Percentiles rank a stretch among this genome's conserved stretches.
These are phyloP conservation scores for Drechslerella dactyloides DNA, from an alignment of 2,329 filamentous ascomycete genomes.

Conservation along the genomic window DNA sequence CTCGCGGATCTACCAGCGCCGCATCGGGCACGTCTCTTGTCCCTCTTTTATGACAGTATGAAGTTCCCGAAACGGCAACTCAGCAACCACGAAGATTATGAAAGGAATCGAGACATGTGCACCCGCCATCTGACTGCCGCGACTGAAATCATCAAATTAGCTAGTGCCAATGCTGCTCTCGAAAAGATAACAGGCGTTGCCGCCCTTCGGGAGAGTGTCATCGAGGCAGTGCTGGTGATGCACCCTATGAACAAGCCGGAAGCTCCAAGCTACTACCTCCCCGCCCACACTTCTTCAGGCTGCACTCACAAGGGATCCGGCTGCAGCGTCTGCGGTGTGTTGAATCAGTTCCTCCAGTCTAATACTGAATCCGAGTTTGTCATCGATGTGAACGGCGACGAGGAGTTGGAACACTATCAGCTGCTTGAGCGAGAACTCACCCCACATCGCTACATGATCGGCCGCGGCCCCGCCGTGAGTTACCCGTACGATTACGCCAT, in stretches of 20 bases:
- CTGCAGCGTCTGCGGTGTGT: constrained; percentile 17
- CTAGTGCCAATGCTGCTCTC: constrained; percentile 5
- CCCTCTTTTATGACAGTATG: constrained; percentile 3
- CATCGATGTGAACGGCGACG: not conserved
- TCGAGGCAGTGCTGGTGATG: constrained; percentile 16
- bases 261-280: constrained; percentile 19
- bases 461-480: not conserved
- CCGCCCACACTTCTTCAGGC: constrained; percentile 23
- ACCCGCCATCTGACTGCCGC: constrained; percentile 1
- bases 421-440: constrained; percentile 8
- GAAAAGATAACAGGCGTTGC: not conserved
- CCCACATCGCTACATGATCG: not conserved
- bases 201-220: constrained; percentile 16
- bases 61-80: constrained; percentile 1
- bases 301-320: constrained; percentile 20
- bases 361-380: constrained; percentile 15
- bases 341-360: constrained; percentile 44
- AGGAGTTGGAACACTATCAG: constrained; percentile 10
- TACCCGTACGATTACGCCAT: constrained; percentile 14
- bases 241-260: constrained; percentile 16
- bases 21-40: constrained; percentile 10
- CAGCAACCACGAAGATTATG: not conserved
- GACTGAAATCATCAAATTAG: not conserved
- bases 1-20: constrained; percentile 25
- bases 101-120: not conserved